These are phyloP conservation scores for Bipolaris sorokiniana DNA, from an alignment of 2,329 filamentous ascomycete genomes.

Conservation along the genomic window DNA sequence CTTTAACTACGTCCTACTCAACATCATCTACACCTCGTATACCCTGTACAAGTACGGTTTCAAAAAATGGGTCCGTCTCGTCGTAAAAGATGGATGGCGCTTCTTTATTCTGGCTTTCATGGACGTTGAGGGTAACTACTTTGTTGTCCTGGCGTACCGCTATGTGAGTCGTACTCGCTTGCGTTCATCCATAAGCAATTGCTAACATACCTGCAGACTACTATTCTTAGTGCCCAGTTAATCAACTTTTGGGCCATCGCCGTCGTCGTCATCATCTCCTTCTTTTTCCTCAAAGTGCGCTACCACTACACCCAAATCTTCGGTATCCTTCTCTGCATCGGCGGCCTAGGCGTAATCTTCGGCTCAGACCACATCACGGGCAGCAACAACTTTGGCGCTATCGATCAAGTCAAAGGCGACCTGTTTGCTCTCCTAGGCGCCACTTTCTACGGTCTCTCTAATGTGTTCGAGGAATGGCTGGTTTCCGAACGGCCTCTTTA, in stretches of 20 bases:
- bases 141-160: slow-evolving; percentile 91
- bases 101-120: slow-evolving; percentile 89
- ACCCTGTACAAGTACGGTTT: slow-evolving; percentile 81
- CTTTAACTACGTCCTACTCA: slow-evolving; percentile 90
- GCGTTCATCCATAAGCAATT: not conserved
- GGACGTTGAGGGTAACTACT: slow-evolving; percentile 97
- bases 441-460: slow-evolving; percentile 87
- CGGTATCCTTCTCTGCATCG: slow-evolving; percentile 89
- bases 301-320: slow-evolving; percentile 86
- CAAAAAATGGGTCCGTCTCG: slow-evolving; percentile 68
- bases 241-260: slow-evolving; percentile 99
- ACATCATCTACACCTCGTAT: slow-evolving; percentile 78
- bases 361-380: slow-evolving; percentile 86
- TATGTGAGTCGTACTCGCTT: slow-evolving; percentile 43
- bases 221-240: slow-evolving; percentile 88
- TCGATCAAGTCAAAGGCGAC: slow-evolving; percentile 86
- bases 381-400: slow-evolving; percentile 68
- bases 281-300: slow-evolving; percentile 81
- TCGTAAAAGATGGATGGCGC: slow-evolving; percentile 82
- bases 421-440: slow-evolving; percentile 89
- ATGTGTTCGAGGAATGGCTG: slow-evolving; percentile 93
- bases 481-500: slow-evolving; percentile 86
- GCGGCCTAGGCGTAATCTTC: slow-evolving; percentile 86
- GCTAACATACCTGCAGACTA: slow-evolving; percentile 64
- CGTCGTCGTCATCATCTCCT: slow-evolving; percentile 84